These are phyloP conservation scores for Tuber indicum DNA, from an alignment of 495 filamentous ascomycete species.

Conservation along the genomic window DNA sequence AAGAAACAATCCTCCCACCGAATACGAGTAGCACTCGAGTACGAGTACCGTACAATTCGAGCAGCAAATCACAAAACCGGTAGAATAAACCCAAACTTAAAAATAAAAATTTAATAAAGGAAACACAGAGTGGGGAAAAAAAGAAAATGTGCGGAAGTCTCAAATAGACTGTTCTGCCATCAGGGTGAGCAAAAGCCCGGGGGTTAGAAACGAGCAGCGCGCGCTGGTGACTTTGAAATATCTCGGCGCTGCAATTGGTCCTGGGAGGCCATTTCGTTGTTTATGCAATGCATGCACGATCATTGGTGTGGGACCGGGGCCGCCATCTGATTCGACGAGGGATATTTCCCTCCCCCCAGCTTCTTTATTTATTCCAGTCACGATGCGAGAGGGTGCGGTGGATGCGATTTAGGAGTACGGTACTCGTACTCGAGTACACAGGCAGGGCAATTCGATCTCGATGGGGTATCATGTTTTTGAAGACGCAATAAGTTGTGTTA, in stretches of 20 bases:
- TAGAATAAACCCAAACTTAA: neutral
- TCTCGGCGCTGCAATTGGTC: neutral
- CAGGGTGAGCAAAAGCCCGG: neutral
- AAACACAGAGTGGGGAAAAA: neutral
- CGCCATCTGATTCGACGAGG: neutral
- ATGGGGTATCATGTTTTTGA: neutral
- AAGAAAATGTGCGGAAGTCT: neutral
- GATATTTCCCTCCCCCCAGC: neutral
- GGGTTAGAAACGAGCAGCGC: neutral
- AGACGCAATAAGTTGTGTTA: neutral
- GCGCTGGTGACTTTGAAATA: neutral
- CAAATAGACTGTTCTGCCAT: neutral
- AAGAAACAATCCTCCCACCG: neutral
- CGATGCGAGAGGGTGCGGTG: neutral
- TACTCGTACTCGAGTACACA: neutral
- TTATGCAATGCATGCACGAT: slow-evolving; percentile 1
- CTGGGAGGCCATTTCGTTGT: neutral
- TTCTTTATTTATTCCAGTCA: neutral
- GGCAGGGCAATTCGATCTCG: neutral
- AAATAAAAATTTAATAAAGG: neutral
- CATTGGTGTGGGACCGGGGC: neutral
- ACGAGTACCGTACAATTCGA: too few species aligned
- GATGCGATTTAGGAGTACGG: neutral
- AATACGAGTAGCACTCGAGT: too few species aligned
- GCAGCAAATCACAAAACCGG: neutral